Evolutionary conservation across 306 rosid species (phyloP).

Genomic region (Parietaria judaica): DNA sequence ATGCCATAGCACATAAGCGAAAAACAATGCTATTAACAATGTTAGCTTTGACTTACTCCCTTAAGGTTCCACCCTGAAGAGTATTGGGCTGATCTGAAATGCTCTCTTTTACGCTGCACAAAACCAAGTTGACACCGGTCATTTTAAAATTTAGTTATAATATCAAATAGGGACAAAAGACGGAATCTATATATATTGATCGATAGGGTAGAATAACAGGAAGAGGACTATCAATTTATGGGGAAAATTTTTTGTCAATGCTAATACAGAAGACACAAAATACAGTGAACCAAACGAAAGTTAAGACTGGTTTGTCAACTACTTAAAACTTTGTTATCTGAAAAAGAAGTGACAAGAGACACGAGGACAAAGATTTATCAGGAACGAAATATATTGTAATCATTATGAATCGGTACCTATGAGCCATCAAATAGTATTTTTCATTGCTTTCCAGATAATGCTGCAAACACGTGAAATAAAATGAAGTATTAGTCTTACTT

Average conservation of each 20-base stretch:
- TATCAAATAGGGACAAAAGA: not conserved
- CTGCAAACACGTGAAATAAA: constrained; percentile 41
- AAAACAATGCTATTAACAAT: not conserved
- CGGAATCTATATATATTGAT: constrained; percentile 13
- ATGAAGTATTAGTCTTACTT: constrained; percentile 7
- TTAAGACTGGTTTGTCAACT: constrained; percentile 4
- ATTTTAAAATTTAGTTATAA: not conserved
- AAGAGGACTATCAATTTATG: not conserved
- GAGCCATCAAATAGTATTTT: constrained; percentile 99
- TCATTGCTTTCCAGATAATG: constrained; percentile 99
- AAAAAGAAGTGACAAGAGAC: constrained; percentile 1
- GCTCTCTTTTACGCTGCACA: constrained; percentile 88
- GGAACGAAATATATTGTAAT: not conserved
- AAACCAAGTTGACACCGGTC: constrained; percentile 12
- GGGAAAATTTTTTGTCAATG: not conserved
- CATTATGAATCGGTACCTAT: constrained; percentile 50
- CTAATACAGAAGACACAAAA: not conserved
- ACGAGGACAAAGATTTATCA: constrained; percentile 8
- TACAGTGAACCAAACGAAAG: not conserved
- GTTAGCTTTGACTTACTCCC: constrained; percentile 65
- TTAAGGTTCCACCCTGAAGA: constrained; percentile 75
- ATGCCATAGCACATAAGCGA: not conserved
- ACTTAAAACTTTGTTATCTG: not conserved
- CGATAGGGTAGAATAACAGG: constrained; percentile 7
- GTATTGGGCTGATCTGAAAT: constrained; percentile 77